Conservation (phyloP, 2,329 filamentous ascomycete genomes). For the Colletotrichum lupini region DNA sequence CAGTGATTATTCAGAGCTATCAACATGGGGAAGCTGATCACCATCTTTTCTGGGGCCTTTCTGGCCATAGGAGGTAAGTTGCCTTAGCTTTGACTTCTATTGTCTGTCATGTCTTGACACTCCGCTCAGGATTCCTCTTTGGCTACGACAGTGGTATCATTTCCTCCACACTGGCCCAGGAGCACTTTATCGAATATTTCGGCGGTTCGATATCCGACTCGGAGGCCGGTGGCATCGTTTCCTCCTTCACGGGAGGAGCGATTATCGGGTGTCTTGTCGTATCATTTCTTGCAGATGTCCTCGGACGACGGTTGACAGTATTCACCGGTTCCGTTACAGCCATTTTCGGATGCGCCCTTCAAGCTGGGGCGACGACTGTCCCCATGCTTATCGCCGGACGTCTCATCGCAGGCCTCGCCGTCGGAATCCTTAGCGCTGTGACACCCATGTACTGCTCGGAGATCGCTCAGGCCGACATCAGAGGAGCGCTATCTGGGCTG, state of each 20-base stretch:
- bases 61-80: constrained; percentile 36
- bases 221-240: constrained; percentile 40
- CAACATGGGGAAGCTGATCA: constrained; percentile 30
- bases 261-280: constrained; percentile 42
- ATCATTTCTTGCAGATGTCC: constrained; percentile 43
- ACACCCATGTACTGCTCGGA: constrained; percentile 59
- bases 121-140: constrained; percentile 43
- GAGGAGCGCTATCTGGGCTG: constrained; percentile 51
- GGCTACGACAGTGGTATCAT: constrained; percentile 62
- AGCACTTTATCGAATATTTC: constrained; percentile 52
- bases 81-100: too few species aligned
- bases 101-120: too few species aligned
- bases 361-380: constrained; percentile 45
- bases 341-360: constrained; percentile 43
- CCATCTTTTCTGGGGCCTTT: constrained; percentile 38
- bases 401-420: constrained; percentile 59
- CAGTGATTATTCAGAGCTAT: constrained; percentile 9
- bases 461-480: constrained; percentile 49
- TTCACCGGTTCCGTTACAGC: constrained; percentile 44
- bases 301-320: constrained; percentile 44
- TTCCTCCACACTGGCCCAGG: constrained; percentile 44
- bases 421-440: constrained; percentile 57
- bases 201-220: constrained; percentile 44
- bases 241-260: constrained; percentile 42
- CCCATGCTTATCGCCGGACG: constrained; percentile 62